Percentiles rank a stretch among this genome's conserved stretches.
Evolutionary conservation across 805 yeast species (phyloP).

Genomic region (Pichia gijzeniarum): DNA sequence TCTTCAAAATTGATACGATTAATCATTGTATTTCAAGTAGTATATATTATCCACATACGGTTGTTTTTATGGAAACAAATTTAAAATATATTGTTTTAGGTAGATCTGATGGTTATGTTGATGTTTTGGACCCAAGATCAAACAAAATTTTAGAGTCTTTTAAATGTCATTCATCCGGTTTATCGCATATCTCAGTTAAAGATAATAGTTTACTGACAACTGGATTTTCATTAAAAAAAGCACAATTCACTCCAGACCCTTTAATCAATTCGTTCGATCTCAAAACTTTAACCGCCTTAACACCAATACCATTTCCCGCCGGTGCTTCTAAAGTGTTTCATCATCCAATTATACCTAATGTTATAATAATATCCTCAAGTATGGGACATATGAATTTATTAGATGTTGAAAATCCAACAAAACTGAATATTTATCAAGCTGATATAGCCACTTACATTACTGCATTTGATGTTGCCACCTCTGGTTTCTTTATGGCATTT

Average conservation of each 20-base stretch:
- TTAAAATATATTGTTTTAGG: slow-evolving; percentile 54
- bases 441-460: slow-evolving; percentile 43
- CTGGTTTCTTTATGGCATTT: slow-evolving; percentile 75
- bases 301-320: slow-evolving; percentile 83
- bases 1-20: slow-evolving; percentile 38
- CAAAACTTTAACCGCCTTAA: slow-evolving; percentile 57
- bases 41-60: slow-evolving; percentile 38
- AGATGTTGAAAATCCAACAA: slow-evolving; percentile 75
- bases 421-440: slow-evolving; percentile 59
- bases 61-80: slow-evolving; percentile 43
- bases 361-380: slow-evolving; percentile 65
- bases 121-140: slow-evolving; percentile 53
- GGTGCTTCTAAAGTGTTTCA: slow-evolving; percentile 82
- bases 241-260: slow-evolving; percentile 60
- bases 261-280: slow-evolving; percentile 78
- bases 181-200: slow-evolving; percentile 58
- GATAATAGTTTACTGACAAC: slow-evolving; percentile 71
- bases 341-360: slow-evolving; percentile 82
- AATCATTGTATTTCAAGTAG: slow-evolving; percentile 32
- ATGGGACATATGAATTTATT: slow-evolving; percentile 81
- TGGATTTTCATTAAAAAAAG: slow-evolving; percentile 66
- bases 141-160: slow-evolving; percentile 45
- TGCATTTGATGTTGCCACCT: slow-evolving; percentile 48
- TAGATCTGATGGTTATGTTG: slow-evolving; percentile 51
- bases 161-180: slow-evolving; percentile 51